Conservation (phyloP, 2,329 filamentous ascomycete species). For the Xenosphaeropsis pyriputrescens region DNA sequence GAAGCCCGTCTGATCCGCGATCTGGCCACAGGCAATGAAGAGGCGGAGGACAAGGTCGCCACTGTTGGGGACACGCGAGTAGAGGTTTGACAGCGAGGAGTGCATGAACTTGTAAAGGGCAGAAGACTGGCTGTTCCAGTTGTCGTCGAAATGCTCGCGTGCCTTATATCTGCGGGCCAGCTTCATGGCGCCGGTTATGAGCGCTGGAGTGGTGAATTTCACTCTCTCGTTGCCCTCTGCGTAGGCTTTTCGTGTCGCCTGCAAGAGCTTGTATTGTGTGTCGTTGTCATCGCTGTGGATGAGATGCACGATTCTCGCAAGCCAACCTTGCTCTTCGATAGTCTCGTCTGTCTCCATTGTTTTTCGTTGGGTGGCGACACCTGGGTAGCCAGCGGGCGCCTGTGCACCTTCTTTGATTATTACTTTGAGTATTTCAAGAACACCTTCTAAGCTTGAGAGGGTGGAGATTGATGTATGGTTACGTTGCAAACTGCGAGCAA, state of each 20-base stretch:
- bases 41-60: constrained; percentile 81
- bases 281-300: constrained; percentile 76
- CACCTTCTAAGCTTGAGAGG: constrained; percentile 68
- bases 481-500: constrained; percentile 68
- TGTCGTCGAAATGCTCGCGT: constrained; percentile 74
- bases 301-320: constrained; percentile 83
- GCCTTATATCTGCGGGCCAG: constrained; percentile 79
- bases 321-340: constrained; percentile 93
- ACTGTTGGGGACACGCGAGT: constrained; percentile 68
- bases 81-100: constrained; percentile 71
- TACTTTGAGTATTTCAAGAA: constrained; percentile 77
- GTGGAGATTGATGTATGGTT: constrained; percentile 71
- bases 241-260: constrained; percentile 76
- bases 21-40: constrained; percentile 84
- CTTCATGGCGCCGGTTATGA: constrained; percentile 82
- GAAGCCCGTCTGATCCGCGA: constrained; percentile 79
- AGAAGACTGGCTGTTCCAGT: constrained; percentile 59
- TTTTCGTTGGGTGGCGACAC: constrained; percentile 56
- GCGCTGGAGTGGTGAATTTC: constrained; percentile 84
- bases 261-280: constrained; percentile 85
- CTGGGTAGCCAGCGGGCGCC: constrained; percentile 69
- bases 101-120: constrained; percentile 94
- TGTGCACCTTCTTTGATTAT: constrained; percentile 89
- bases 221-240: constrained; percentile 88
- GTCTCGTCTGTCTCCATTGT: constrained; percentile 88